Conservation (phyloP, 2,329 filamentous ascomycete genomes). For the Xylariales sp. region DNA sequence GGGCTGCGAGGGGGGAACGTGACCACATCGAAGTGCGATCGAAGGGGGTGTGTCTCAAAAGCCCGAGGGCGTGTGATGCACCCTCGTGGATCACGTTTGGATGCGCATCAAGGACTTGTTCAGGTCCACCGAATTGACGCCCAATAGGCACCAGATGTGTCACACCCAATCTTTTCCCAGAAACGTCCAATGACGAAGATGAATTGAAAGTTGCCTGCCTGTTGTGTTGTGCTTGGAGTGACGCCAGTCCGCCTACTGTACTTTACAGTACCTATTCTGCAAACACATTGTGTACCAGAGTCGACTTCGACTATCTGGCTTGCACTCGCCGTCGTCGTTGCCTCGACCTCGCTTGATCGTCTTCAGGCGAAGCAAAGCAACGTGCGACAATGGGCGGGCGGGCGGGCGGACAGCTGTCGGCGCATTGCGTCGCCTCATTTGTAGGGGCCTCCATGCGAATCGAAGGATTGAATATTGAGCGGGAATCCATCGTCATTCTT, state of each 20-base stretch:
- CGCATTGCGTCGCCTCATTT: background rate
- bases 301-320: background rate
- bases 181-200: conserved; percentile 19
- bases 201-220: conserved; percentile 19
- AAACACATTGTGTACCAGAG: conserved; percentile 7
- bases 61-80: conserved; percentile 7
- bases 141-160: conserved; percentile 20
- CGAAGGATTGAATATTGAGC: background rate
- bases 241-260: background rate
- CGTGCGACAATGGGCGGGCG: too few species aligned
- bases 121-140: conserved; percentile 18
- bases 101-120: conserved; percentile 11
- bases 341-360: too few species aligned
- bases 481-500: background rate
- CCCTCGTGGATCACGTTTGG: conserved; percentile 10
- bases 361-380: too few species aligned
- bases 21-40: too few species aligned
- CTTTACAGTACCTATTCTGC: too few species aligned
- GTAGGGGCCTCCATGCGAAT: background rate
- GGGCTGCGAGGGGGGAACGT: conserved; percentile 4
- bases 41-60: conserved; percentile 8
- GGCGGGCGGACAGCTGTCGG: background rate
- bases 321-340: background rate
- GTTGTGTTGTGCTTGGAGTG: background rate
- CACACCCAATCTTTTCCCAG: conserved; percentile 17